Percentiles rank a stretch among this genome's conserved stretches.
Evolutionary conservation across 202 grass and related monocot species (phyloP).

Genomic region (Bolboschoenoplectus hybrid): DNA sequence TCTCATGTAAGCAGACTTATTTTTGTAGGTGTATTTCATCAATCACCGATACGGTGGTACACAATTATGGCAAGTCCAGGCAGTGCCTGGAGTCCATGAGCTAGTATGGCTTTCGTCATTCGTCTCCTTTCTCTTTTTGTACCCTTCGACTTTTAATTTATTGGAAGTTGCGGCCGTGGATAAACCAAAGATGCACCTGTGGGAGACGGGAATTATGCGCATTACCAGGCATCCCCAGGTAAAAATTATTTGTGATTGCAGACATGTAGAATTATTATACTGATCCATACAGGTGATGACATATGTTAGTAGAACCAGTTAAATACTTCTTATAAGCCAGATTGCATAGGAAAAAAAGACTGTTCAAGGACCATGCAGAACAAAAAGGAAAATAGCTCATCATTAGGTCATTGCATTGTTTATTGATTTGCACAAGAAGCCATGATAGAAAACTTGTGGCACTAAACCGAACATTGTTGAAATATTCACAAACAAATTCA

Average conservation of each 20-base stretch:
- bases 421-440: background rate
- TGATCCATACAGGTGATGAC: background rate
- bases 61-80: constrained; percentile 86
- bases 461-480: background rate
- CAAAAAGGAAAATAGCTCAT: background rate
- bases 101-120: constrained; percentile 80
- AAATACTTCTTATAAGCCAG: background rate
- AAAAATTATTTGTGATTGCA: constrained; percentile 13
- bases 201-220: constrained; percentile 98
- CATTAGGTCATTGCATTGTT: constrained; percentile 3
- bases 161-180: constrained; percentile 94
- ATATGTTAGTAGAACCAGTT: background rate
- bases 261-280: background rate
- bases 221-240: constrained; percentile 97
- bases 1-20: constrained; percentile 36
- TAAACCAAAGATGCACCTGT: constrained; percentile 90
- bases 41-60: constrained; percentile 87
- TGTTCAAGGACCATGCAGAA: background rate
- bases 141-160: constrained; percentile 98
- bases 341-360: background rate
- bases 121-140: constrained; percentile 86
- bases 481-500: background rate
- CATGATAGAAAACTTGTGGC: background rate
- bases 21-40: constrained; percentile 92
- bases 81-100: constrained; percentile 68